Evolutionary conservation across 345 rosid genomes (phyloP).

Genomic region (Ricinus communis): DNA sequence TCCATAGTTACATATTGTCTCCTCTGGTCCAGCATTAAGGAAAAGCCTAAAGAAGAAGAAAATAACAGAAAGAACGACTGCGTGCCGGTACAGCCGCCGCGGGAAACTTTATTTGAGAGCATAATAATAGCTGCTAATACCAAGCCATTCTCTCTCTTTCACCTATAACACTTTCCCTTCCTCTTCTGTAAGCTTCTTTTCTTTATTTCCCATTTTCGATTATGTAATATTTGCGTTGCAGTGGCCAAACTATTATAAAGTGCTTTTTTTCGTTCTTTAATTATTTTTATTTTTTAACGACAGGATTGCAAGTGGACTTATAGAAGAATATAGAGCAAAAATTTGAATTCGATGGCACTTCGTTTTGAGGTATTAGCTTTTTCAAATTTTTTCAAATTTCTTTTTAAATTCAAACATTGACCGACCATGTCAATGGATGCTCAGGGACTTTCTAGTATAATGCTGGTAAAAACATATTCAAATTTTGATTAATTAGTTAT

Average conservation of each 20-base stretch:
- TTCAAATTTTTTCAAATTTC: background rate
- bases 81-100: slow-evolving; percentile 15
- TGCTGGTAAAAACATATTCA: too few species aligned
- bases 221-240: background rate
- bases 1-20: too few species aligned
- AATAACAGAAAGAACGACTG: background rate
- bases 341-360: slow-evolving; percentile 16
- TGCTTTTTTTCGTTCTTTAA: background rate
- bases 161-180: background rate
- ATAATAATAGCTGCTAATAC: background rate
- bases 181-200: slow-evolving; percentile 2
- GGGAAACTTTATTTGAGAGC: background rate
- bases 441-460: too few species aligned
- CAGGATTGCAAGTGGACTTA: background rate
- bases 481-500: too few species aligned
- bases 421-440: too few species aligned
- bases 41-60: background rate
- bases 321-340: background rate
- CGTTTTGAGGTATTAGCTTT: slow-evolving; percentile 13
- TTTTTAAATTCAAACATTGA: too few species aligned
- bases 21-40: too few species aligned
- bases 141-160: background rate
- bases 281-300: background rate
- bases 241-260: background rate
- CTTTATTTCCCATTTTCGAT: background rate